Base-by-base conservation (phyloP, 2,329 filamentous ascomycete species). In the Exserohilum rostratum region DNA sequence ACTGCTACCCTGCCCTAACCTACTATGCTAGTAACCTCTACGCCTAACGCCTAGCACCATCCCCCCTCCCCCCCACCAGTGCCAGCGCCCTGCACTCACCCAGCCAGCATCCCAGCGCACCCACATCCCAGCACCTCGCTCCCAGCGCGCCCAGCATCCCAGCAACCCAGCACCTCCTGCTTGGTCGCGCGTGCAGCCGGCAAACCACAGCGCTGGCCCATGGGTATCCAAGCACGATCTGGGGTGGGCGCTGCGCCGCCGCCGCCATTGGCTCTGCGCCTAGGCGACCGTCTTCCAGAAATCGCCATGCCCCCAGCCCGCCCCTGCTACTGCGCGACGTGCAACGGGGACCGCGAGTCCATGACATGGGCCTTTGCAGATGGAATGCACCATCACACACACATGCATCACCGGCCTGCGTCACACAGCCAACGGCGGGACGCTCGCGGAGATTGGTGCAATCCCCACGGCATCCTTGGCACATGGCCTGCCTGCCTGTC, bases 251-350 rank as follows among this genome's bases (percentile, higher is more conserved):
- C 56, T 53, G 55, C 35, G 55, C 20, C 55, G 54, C 29, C 3
- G 35, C 46, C 30, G 20, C 55, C 22, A 71, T 71, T 69, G 64
- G 68, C 54, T 55, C 46, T 17, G 27, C 22, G 30, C 29, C 45
- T 50, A 66, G 56, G 62, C 64, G 64, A 72, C 57, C 64, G 65
- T 62, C 66, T 72, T 73, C 68, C 70, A 72, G 70, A 72, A 70
- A 69, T 64, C 67, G 62, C 60, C 58, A 48, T 64, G 57, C 53
- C 43, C 48, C 65, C 29, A 38, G 20, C 53, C 60, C 50, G 44
- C 22, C 66, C 65, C 60, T 67, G 66, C 53, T 25, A 48, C 18
- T 34, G 31, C 40, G 27, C 27, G 27, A 43, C 40, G 27, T 43
- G 45, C 55, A 62, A 66, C 64, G 63, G 62, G 61, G 54, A 51